Conservation (phyloP, 257 asterid genomes). For the Coffea eugenioides region DNA sequence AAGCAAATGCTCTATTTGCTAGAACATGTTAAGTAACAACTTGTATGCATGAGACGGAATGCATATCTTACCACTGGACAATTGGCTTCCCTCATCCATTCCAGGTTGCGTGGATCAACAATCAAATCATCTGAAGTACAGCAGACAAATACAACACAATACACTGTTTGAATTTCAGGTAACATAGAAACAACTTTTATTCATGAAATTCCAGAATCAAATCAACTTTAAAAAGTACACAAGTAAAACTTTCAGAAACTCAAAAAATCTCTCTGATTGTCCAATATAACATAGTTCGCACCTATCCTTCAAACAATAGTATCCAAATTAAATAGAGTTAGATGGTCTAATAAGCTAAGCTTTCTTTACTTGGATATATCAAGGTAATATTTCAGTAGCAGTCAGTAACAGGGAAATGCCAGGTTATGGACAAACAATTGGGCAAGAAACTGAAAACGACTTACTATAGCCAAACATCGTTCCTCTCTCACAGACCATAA, state of each 20-base stretch:
- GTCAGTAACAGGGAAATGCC: not conserved
- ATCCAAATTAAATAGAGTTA: not conserved
- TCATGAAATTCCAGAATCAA: not conserved
- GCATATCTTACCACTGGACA: slow-evolving; percentile 77
- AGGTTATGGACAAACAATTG: not conserved
- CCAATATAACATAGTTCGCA: not conserved
- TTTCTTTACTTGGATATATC: not conserved
- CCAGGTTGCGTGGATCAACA: slow-evolving; percentile 96
- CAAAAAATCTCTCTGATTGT: not conserved
- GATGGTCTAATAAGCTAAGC: not conserved
- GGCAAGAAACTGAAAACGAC: slow-evolving; percentile 5
- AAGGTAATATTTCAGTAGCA: not conserved
- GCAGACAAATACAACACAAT: not conserved
- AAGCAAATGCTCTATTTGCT: slow-evolving; percentile 5
- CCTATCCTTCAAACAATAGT: not conserved
- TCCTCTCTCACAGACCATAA: slow-evolving; percentile 95
- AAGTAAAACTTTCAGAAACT: not conserved
- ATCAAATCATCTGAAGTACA: slow-evolving; percentile 78
- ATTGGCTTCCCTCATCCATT: slow-evolving; percentile 94
- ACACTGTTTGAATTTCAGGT: not conserved
- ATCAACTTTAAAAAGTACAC: not conserved
- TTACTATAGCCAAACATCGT: slow-evolving; percentile 92
- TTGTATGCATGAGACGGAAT: not conserved
- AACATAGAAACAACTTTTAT: not conserved
- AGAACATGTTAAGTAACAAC: not conserved